Conservation (phyloP, 2,329 filamentous ascomycete genomes). For the Metarhizium brunneum region DNA sequence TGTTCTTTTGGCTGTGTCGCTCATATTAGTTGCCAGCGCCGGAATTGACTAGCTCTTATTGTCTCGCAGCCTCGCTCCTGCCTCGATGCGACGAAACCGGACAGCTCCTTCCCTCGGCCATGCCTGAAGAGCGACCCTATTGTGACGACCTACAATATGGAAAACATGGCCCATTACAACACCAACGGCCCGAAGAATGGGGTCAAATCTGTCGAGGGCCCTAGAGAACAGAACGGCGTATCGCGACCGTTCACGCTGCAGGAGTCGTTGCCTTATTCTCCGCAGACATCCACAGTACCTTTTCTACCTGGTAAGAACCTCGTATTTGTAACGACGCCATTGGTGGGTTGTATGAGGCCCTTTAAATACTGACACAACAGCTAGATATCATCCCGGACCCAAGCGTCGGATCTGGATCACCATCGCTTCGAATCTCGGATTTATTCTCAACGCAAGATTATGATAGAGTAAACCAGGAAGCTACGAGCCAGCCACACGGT, state of each 20-base stretch:
- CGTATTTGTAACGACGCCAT: not conserved
- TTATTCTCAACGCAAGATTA: conserved; percentile 46
- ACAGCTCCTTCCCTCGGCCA: conserved; percentile 19
- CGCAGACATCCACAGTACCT: conserved; percentile 70
- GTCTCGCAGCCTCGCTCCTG: conserved; percentile 4
- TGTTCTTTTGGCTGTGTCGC: not conserved
- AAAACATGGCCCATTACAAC: conserved; percentile 20
- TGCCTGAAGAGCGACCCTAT: conserved; percentile 19
- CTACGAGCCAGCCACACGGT: conserved; percentile 44
- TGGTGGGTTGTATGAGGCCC: not conserved
- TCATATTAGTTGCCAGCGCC: not conserved
- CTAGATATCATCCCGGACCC: conserved; percentile 59
- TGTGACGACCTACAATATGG: conserved; percentile 19
- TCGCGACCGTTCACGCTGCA: conserved; percentile 52
- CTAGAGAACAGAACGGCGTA: conserved; percentile 15
- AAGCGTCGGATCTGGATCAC: conserved; percentile 45
- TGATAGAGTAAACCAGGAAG: conserved; percentile 63
- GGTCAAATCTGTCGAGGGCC: conserved; percentile 15
- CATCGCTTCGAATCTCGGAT: conserved; percentile 40
- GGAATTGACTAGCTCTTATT: conserved; percentile 2
- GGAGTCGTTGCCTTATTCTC: conserved; percentile 74
- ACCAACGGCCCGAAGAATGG: conserved; percentile 26
- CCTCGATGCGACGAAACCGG: conserved; percentile 18
- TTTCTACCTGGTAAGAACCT: conserved; percentile 58
- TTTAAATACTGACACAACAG: not conserved